Base-by-base conservation (phyloP, 495 filamentous ascomycete genomes). In the Aspergillus biplanus region DNA sequence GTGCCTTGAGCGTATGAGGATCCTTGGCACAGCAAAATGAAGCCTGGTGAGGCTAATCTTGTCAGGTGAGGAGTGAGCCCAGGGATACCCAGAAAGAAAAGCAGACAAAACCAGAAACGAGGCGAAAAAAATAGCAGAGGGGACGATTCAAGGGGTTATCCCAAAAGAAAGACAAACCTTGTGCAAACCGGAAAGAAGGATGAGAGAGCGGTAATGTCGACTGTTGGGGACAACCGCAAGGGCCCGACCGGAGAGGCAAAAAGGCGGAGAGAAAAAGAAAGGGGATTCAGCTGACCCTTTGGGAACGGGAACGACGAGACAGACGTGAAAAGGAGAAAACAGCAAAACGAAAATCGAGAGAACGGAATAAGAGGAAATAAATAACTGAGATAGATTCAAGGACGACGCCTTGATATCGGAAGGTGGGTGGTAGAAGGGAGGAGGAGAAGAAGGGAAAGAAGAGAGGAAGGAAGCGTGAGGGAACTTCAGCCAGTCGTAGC, bases 321-420 rank as follows among this genome's bases (percentile, higher is more conserved):
- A 61, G 32, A 54, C 52, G 56, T 48, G 59, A 37, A 53, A 53
- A 35, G 16, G 16, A 50, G n/a, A 27, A 16, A 59, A 64, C 60
- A 46, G 57, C 35, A 47, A 52, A 53, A 57, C 58, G 58, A 56
- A 61, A 44, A 32, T 27, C 21, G 42, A 49, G 61, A 42, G 44
- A 62, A 21, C 33, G 60, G 8, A 52, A 48, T 31, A 59, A 52
- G 62, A 52, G 56, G 56, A 63, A 65, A 63, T 61, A 42, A 55
- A 53, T 21, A 56, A 47, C 55, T 52, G 58, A 64, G 56, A 71
- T 62, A 63, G 61, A 67, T 56, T 63, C 73, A 79, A 78, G 76
- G 76, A 63, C 76, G 67, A 69, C 61, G 76, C 72, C 76, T 78
- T 77, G 76, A 76, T 68, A 64, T 67, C 63, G 58, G 63, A 59